These are phyloP conservation scores for Nicotiana noctiflora DNA, from an alignment of 257 asterid genomes.

Conservation along the genomic window DNA sequence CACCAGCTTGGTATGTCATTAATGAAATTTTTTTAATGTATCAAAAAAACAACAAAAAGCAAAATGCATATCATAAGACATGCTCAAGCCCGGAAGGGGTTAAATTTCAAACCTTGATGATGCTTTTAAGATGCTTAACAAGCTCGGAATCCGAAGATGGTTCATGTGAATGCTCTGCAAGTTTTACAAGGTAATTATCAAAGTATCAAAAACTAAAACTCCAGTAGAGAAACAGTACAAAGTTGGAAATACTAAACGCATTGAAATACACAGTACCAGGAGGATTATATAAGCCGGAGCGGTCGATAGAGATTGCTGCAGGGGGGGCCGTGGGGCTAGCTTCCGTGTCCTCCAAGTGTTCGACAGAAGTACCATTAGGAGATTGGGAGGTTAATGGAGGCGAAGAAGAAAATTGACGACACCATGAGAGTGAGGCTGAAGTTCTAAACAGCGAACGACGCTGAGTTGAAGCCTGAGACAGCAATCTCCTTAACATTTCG, in stretches of 20 bases:
- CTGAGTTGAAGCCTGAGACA: constrained; percentile 33
- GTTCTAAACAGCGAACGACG: constrained; percentile 28
- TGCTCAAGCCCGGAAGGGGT: not conserved
- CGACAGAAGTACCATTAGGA: constrained; percentile 45
- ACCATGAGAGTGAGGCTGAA: constrained; percentile 14
- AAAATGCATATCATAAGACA: not conserved
- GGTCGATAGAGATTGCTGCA: constrained; percentile 72
- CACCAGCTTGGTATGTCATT: too few relatives aligned
- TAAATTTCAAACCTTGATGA: constrained; percentile 50
- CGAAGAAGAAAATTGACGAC: constrained; percentile 29
- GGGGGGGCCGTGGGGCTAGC: constrained; percentile 29
- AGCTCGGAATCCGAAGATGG: constrained; percentile 61
- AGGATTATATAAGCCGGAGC: constrained; percentile 64
- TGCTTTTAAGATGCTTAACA: constrained; percentile 74
- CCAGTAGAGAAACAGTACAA: not conserved
- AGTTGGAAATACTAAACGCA: not conserved
- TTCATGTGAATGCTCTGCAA: constrained; percentile 77
- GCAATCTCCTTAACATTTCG: constrained; percentile 47
- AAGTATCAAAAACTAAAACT: not conserved
- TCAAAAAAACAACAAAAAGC: not conserved
- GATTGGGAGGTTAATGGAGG: constrained; percentile 28
- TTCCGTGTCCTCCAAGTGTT: constrained; percentile 45
- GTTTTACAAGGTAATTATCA: not conserved
- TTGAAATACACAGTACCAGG: constrained; percentile 33
- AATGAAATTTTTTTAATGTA: too few relatives aligned